Base-by-base conservation (phyloP, 2,329 filamentous ascomycete species). In the Massarina eburnea region DNA sequence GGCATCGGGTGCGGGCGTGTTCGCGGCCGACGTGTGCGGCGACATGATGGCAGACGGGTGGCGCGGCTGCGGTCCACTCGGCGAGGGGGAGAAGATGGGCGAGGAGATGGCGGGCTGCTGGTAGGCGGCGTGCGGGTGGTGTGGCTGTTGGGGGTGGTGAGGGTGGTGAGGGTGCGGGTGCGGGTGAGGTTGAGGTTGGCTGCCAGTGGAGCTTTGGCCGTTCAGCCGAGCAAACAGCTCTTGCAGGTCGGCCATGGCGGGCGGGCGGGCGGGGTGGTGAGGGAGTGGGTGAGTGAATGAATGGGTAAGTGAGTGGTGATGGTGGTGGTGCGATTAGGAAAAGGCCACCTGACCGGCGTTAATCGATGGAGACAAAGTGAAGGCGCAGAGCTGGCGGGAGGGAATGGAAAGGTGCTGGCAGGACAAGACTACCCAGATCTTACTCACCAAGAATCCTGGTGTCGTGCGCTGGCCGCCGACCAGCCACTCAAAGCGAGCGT, bases 11-110 rank as follows among this genome's bases (percentile, higher is more conserved):
- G 58, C 68, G 48, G 67, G 70, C 53, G 67, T 71, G 67, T 72
- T 72, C 49, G 59, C 72, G 64, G 56, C 71, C 45, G 78, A 76
- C 39, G 72, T 65, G 50, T 76, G 79, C 8, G 82, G 81, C 61
- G 81, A 84, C 64, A 84, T 75, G 57, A 84, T 73, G 51, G 79
- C 78, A 46, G 80, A 82, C 32, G 72, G 69, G 62, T 83, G 78
- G 46, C 78, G 77, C 45, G 81, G 80, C 38, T 80, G 78, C 19
- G 77, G 77, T 46, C 76, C 78, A 48, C 71, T 66, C 15, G 73
- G 72, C 8, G 77, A 76, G 39, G 82, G 81, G 34, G 80, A 82
- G 58, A 79, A 78, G 43, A 82, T 64, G 27, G 80, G 77, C 33
- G 81, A 83, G 12, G 81, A 80, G 22, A 83, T 79, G 15, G 77